phyloP scores from a whole-genome alignment of 2,329 filamentous ascomycete genomes.

The Diaporthe longicolla region DNA sequence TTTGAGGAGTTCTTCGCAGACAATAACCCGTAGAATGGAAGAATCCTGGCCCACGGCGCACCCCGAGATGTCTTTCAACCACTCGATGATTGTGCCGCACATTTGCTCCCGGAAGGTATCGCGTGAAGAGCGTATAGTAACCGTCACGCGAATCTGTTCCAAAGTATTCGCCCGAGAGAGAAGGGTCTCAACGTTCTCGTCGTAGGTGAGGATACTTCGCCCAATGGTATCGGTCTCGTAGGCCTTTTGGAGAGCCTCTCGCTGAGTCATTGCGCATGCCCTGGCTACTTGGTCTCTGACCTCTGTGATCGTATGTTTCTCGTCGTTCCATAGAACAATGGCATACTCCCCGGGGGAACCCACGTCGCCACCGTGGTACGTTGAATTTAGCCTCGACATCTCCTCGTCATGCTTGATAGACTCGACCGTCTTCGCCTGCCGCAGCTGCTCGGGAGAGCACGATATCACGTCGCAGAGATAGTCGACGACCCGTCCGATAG shows the following conservation, averaged over 20 bases:
- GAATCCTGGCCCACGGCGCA: conserved; percentile 87
- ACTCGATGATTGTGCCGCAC: conserved; percentile 98
- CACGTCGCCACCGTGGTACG: conserved; percentile 79
- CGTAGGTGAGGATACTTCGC: conserved; percentile 85
- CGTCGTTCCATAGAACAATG: conserved; percentile 95
- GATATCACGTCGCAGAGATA: conserved; percentile 99
- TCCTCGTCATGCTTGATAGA: conserved; percentile 87
- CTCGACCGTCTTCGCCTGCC: conserved; percentile 85
- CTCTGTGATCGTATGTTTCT: conserved; percentile 96
- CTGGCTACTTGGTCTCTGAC: conserved; percentile 91
- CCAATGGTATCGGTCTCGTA: conserved; percentile 92
- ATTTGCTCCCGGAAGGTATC: conserved; percentile 98
- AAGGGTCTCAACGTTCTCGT: conserved; percentile 78
- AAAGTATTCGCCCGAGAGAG: conserved; percentile 86
- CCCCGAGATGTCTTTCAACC: conserved; percentile 92
- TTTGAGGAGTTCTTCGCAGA: conserved; percentile 93
- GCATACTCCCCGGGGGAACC: conserved; percentile 82
- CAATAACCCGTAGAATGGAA: conserved; percentile 81
- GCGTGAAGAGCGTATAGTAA: conserved; percentile 91
- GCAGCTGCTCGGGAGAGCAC: conserved; percentile 95
- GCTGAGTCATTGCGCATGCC: conserved; percentile 81
- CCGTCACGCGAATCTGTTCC: conserved; percentile 95
- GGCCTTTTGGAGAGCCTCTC: conserved; percentile 80
- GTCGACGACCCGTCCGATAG: conserved; percentile 87
- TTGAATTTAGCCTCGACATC: conserved; percentile 80